Evolutionary conservation across 1,139 yeast species (phyloP).

Genomic region (Eremothecium sinecaudum): DNA sequence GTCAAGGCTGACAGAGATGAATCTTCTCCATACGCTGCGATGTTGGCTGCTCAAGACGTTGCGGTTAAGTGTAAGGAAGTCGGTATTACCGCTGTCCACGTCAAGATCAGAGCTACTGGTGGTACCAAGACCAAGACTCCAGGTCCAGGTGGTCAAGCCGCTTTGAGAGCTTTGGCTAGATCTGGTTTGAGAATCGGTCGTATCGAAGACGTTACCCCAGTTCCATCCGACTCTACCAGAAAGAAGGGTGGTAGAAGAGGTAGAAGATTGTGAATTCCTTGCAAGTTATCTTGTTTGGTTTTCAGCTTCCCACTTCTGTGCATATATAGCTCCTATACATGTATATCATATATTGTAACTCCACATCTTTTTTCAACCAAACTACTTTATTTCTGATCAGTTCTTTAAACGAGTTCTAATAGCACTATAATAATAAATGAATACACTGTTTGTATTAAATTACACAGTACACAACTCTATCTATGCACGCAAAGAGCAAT

Average conservation of each 20-base stretch:
- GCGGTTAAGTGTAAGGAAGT: conserved; percentile 99
- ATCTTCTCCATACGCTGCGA: conserved; percentile 99
- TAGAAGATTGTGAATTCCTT: conserved; percentile 82
- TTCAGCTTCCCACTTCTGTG: no score
- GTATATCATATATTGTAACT: no score
- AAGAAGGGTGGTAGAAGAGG: conserved; percentile 99
- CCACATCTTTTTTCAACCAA: no score
- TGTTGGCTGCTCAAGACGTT: conserved; percentile 99
- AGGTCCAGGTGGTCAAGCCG: conserved; percentile 99
- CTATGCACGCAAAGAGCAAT: not conserved
- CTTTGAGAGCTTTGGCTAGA: conserved; percentile 99
- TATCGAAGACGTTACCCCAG: conserved; percentile 99
- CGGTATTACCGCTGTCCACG: conserved; percentile 99
- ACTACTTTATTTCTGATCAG: no score
- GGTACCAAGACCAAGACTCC: conserved; percentile 99
- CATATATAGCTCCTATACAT: no score
- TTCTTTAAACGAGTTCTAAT: no score
- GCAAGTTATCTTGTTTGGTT: conserved; percentile 1
- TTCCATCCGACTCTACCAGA: conserved; percentile 99
- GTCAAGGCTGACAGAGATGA: conserved; percentile 99
- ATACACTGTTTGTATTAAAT: not conserved
- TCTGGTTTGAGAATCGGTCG: conserved; percentile 99
- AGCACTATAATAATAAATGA: no score
- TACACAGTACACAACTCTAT: not conserved
- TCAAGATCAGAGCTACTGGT: conserved; percentile 99